A percentile compares a stretch with the other conserved stretches of the same genome.
Conservation (phyloP, 441 rosid species). For the Eruca vesicaria region DNA sequence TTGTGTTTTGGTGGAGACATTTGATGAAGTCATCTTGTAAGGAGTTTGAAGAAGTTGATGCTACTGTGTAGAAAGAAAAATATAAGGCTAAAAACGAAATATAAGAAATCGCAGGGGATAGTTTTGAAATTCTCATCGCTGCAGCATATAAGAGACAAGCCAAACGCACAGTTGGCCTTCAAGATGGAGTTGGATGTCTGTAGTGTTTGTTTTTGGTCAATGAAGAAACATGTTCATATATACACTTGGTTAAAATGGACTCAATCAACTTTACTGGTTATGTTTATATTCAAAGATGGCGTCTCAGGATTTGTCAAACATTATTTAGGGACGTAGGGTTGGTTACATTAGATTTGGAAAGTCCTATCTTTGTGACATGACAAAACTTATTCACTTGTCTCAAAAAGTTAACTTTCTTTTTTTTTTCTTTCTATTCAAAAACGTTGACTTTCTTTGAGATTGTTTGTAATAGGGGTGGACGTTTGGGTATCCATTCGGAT, state of each 20-base stretch:
- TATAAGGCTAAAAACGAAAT: background rate
- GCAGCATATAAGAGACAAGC: background rate
- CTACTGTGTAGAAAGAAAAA: background rate
- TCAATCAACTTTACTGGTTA: background rate
- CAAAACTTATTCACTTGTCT: no score
- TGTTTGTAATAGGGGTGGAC: no score
- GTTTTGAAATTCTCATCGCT: constrained; percentile 3
- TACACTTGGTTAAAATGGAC: background rate
- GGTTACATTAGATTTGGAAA: no score
- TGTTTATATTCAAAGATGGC: background rate
- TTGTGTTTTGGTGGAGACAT: constrained; percentile 45
- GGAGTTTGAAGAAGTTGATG: constrained; percentile 13
- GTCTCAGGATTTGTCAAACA: background rate
- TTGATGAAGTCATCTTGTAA: constrained; percentile 39
- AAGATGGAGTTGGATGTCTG: background rate
- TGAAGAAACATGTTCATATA: background rate
- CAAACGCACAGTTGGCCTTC: background rate
- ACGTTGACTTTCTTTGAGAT: no score
- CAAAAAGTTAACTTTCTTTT: no score
- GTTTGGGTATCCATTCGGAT: no score
- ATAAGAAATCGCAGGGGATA: background rate
- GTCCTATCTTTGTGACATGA: no score
- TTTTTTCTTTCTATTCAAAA: no score
- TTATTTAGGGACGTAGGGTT: no score
- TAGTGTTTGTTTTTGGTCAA: background rate